Percentiles rank a stretch among this genome's conserved stretches.
phyloP scores from a whole-genome alignment of 805 yeast species.

The Saccharomycopsis babjevae region DNA sequence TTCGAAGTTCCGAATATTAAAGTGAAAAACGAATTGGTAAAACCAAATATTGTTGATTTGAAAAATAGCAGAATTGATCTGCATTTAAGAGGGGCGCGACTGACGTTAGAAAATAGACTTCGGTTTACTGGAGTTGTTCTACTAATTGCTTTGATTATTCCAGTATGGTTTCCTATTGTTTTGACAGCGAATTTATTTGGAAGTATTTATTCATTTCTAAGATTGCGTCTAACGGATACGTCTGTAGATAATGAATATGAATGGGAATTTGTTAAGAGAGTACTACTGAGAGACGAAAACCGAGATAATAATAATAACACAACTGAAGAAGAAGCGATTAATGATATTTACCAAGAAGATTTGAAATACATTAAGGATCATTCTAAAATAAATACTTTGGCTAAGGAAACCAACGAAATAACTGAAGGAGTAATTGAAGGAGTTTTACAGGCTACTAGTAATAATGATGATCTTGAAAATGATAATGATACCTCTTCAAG shows the following conservation, averaged over 20 bases:
- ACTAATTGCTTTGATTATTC: slow-evolving; percentile 25
- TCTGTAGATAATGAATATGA: slow-evolving; percentile 19
- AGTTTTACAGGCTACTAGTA: slow-evolving; percentile 14
- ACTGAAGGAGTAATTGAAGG: slow-evolving; percentile 18
- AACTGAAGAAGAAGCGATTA: slow-evolving; percentile 19
- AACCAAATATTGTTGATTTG: slow-evolving; percentile 46
- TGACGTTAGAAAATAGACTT: slow-evolving; percentile 16
- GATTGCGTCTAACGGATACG: slow-evolving; percentile 19
- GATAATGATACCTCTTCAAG: background rate
- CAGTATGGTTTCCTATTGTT: slow-evolving; percentile 42
- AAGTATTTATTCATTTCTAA: slow-evolving; percentile 3
- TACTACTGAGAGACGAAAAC: background rate
- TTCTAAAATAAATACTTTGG: slow-evolving; percentile 5
- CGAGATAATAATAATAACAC: slow-evolving; percentile 1
- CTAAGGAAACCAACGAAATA: slow-evolving; percentile 16
- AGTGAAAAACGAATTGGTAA: slow-evolving; percentile 30
- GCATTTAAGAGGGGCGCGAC: background rate
- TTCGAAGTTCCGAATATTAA: slow-evolving; percentile 28
- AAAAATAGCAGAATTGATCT: slow-evolving; percentile 22
- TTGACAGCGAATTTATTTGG: slow-evolving; percentile 22
- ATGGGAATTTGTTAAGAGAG: slow-evolving; percentile 1
- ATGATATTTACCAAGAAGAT: slow-evolving; percentile 20
- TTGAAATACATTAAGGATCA: slow-evolving; percentile 1
- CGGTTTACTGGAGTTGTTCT: slow-evolving; percentile 22
- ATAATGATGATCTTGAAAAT: slow-evolving; percentile 11